These are phyloP conservation scores for Cladosporium sp. DNA, from an alignment of 2,329 filamentous ascomycete species.

Conservation along the genomic window DNA sequence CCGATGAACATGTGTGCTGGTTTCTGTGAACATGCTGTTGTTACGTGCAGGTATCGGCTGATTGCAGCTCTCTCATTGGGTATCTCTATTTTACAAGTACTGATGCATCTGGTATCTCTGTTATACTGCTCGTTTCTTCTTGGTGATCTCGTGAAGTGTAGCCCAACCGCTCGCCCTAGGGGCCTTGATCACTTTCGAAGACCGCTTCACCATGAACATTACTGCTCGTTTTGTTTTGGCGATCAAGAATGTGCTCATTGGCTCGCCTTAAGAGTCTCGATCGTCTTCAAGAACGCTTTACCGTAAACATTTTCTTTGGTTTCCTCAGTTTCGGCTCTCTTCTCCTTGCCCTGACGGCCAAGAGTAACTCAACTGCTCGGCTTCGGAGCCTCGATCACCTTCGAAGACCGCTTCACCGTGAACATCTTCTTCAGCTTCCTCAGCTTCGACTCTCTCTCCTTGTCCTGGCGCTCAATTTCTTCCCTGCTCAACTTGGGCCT, in stretches of 20 bases:
- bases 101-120: not conserved
- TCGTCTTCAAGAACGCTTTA: conserved; percentile 32
- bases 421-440: conserved; percentile 40
- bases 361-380: conserved; percentile 20
- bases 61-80: not conserved
- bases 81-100: not conserved
- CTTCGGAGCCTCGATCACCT: conserved; percentile 9
- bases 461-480: conserved; percentile 37
- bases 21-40: not conserved
- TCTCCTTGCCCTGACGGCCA: conserved; percentile 36
- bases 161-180: too few relatives aligned
- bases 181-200: too few relatives aligned
- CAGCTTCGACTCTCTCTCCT: conserved; percentile 39
- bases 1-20: not conserved
- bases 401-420: conserved; percentile 35
- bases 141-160: not conserved
- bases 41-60: not conserved
- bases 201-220: too few relatives aligned
- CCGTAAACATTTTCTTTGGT: conserved; percentile 39
- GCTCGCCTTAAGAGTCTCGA: conserved; percentile 1
- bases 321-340: conserved; percentile 36
- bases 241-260: not conserved
- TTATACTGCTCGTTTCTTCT: not conserved
- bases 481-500: conserved; percentile 25
- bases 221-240: not conserved